Evolutionary conservation across 1,284 basidiomycete species (phyloP), one percentile per base, ranked within the genome.

Genomic region (Ustilago loliicola): DNA sequence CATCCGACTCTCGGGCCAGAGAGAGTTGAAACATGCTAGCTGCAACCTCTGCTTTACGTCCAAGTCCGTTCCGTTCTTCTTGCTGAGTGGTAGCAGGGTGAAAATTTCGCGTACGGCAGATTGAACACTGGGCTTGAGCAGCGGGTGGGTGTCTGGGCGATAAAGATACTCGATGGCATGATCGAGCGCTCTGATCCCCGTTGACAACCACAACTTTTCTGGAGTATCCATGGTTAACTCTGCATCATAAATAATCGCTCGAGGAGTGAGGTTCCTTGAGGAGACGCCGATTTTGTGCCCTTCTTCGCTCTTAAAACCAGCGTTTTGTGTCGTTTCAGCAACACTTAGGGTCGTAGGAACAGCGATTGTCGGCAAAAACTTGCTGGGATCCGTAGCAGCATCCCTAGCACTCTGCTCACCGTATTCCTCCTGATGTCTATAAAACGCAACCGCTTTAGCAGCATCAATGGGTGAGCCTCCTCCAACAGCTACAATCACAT

Each of bases 291-390:
- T 88, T 87, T 94, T 94, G 54, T 90, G 83, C 2, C 92, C 92
- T 32, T 90, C 87, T 29, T 94, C 91, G 73, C 91, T 89, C n/a
- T 91, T 92, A 83, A 90, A 93, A 0, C 93, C 93, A 36, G 92
- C 92, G 54, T 90, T 91, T 56, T 90, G 87, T 89, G 69, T 81
- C 51, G 74, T 69, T 82, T 94, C 93, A 0, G 93, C 93, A 1
- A 93, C 93, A 73, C 91, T 93, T 34, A 94, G 87, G 7, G 93
- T 94, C 2, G 93, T 94, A 0, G 93, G 93, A 59, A 94, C 91
- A 5, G 93, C 92, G 65, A 94, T 82, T 48, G 83, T 84, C 0
- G 86, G 85, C 1, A 87, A 91, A 60, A 86, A 86, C 25, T 63
- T 42, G 21, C 53, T 47, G 1, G 63, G 47, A 34, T 65, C 47